Evolutionary conservation across 371 early-diverging fungal genomes (phyloP).

Genomic region (Mortierella polycephala): DNA sequence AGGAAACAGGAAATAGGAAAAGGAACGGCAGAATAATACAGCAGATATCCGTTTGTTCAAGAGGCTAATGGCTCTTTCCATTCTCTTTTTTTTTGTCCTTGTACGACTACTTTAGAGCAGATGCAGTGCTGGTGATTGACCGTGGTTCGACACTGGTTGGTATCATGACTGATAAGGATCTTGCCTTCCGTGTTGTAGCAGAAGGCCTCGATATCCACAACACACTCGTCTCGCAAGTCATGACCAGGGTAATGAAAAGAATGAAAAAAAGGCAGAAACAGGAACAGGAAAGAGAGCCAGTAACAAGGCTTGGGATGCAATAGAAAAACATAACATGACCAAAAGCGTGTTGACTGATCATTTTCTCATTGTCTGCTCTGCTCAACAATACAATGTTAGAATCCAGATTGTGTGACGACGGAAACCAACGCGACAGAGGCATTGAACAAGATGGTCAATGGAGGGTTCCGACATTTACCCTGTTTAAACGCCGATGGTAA

Average conservation of each 20-base stretch:
- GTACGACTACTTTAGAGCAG: constrained; percentile 3
- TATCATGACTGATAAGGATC: constrained; percentile 84
- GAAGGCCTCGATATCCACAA: constrained; percentile 77
- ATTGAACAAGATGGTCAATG: constrained; percentile 80
- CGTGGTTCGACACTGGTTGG: constrained; percentile 55
- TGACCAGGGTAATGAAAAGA: constrained; percentile 64
- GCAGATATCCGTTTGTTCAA: no score
- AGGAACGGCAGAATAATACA: no score
- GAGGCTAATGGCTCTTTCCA: background rate
- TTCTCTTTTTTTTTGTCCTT: background rate
- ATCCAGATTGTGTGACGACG: constrained; percentile 75
- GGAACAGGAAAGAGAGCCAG: no score
- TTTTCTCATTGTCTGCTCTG: background rate
- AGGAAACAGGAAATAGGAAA: background rate
- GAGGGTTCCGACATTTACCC: constrained; percentile 82
- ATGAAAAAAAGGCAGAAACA: background rate
- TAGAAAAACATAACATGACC: no score
- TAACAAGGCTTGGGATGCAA: no score
- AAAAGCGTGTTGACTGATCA: background rate
- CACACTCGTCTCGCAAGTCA: constrained; percentile 76
- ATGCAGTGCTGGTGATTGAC: constrained; percentile 69
- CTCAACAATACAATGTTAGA: constrained; percentile 11
- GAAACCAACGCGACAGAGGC: constrained; percentile 77
- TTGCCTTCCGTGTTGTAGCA: constrained; percentile 85
- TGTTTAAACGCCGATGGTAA: constrained; percentile 41